Evolutionary conservation across 2,329 filamentous ascomycete species (phyloP).

Genomic region (Aspergillus alliaceus): DNA sequence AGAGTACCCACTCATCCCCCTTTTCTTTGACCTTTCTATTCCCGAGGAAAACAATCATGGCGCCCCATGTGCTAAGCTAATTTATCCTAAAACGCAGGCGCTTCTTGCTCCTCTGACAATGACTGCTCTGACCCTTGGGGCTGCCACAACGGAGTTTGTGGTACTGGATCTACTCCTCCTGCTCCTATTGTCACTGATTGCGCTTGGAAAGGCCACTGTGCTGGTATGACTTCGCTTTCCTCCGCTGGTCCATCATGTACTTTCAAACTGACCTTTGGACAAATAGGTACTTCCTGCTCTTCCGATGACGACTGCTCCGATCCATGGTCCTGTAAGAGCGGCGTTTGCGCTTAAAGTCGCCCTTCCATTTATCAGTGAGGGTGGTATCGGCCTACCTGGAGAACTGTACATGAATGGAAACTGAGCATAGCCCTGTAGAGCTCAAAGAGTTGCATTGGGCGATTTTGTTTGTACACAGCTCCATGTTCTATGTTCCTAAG

Average conservation of each 20-base stretch:
- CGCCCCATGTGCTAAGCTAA: not conserved
- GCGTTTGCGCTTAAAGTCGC: constrained; percentile 4
- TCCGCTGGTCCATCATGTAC: not conserved
- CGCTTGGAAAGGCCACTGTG: not conserved
- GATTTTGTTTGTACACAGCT: too few species aligned
- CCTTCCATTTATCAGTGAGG: too few species aligned
- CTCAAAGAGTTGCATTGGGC: too few species aligned
- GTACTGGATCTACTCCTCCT: too few species aligned
- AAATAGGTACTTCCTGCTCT: constrained; percentile 2
- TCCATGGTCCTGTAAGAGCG: not conserved
- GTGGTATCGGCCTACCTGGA: too few species aligned
- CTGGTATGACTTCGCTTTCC: not conserved
- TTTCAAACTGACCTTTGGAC: not conserved
- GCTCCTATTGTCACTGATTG: not conserved
- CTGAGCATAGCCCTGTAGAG: too few species aligned
- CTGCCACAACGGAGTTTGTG: not conserved
- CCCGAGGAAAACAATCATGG: not conserved
- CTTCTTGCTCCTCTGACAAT: not conserved
- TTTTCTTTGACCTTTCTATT: not conserved
- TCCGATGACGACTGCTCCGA: constrained; percentile 3
- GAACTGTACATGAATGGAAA: too few species aligned
- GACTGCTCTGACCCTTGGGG: not conserved
- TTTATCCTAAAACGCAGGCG: not conserved
- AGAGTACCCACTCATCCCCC: not conserved
- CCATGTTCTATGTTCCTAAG: too few species aligned